Base-by-base conservation (phyloP, 176 grass and related monocot genomes). In the Oryza glumipatula region DNA sequence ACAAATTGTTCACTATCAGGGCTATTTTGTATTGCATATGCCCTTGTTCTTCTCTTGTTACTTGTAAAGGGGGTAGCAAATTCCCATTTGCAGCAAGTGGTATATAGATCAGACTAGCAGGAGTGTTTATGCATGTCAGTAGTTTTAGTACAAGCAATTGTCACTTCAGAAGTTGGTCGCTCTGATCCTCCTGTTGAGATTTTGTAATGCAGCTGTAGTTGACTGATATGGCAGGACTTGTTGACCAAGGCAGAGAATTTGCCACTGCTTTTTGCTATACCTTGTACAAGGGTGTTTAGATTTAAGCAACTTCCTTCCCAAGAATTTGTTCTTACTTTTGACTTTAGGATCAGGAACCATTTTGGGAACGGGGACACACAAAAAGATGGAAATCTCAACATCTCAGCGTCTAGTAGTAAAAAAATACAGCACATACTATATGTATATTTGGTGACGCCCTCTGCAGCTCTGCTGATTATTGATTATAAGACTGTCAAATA, bases 171-270 rank as follows among this genome's bases (percentile, higher is more conserved):
- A 32, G 9, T 54, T 67, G 30, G 30, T 32, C 30, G 30, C 30
- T 32, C 30, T 32, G 22, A 33, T 74, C 49, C 54, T 41, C 30
- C 11, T 45, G 21, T 46, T 65, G 17, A 19, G 22, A 68, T 45
- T 35, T 32, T 48, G n/a, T 24, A 48, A 30, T 79, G 71, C 11
- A 33, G 45, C 75, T 69, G 17, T 65, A 30, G 76, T 47, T 76
- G 41, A 89, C 78, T 46, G 23, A 71, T 56, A 12, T 52, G n/a
- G 51, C 77, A 33, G 51, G 65, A 72, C 83, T 82, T 89, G 88
- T 77, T 72, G 72, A 72, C 78, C 83, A 89, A 85, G 88, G 17
- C 66, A 76, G 24, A 32, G 8, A 85, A 39, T 21, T 32, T 32
- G 30, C 30, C 30, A 32, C 30, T 32, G 30, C 30, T 32, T 32